These are phyloP conservation scores for Oenanthe javanica DNA, from an alignment of 140 eudicot species.

Conservation along the genomic window DNA sequence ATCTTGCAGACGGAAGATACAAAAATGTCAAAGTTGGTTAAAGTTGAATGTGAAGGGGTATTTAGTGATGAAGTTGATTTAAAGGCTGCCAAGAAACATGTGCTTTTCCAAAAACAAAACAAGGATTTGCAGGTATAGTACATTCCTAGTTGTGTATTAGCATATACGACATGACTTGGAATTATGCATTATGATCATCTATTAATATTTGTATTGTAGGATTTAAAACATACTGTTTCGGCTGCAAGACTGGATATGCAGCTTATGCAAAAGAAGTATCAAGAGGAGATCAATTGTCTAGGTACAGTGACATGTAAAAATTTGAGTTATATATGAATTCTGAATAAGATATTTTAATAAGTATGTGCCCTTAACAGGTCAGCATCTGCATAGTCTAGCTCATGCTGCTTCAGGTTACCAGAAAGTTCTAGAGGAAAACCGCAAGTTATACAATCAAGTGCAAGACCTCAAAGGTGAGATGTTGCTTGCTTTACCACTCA, in stretches of 20 bases:
- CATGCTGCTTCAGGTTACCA: conserved; percentile 85
- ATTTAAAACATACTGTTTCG: conserved; percentile 36
- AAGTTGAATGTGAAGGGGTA: conserved; percentile 18
- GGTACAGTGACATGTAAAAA: conserved; percentile 25
- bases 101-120: conserved; percentile 41
- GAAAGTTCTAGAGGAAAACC: conserved; percentile 79
- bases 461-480: conserved; percentile 73
- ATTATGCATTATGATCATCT: conserved; percentile 5
- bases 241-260: conserved; percentile 56
- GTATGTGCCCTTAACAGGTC: conserved; percentile 34
- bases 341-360: conserved; percentile 9
- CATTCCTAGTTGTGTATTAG: not conserved
- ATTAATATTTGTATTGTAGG: conserved; percentile 28
- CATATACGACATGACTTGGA: conserved; percentile 7
- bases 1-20: conserved; percentile 19
- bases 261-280: conserved; percentile 44
- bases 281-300: conserved; percentile 57
- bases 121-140: conserved; percentile 45
- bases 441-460: conserved; percentile 87
- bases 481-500: not conserved
- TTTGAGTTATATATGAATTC: not conserved
- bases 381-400: conserved; percentile 46
- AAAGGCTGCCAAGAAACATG: conserved; percentile 22
- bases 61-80: not conserved
- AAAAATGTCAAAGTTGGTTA: conserved; percentile 9